Evolutionary conservation across 2,329 filamentous ascomycete species (phyloP), one percentile per base, ranked within the genome.

Genomic region (Cytospora paraplurivora): DNA sequence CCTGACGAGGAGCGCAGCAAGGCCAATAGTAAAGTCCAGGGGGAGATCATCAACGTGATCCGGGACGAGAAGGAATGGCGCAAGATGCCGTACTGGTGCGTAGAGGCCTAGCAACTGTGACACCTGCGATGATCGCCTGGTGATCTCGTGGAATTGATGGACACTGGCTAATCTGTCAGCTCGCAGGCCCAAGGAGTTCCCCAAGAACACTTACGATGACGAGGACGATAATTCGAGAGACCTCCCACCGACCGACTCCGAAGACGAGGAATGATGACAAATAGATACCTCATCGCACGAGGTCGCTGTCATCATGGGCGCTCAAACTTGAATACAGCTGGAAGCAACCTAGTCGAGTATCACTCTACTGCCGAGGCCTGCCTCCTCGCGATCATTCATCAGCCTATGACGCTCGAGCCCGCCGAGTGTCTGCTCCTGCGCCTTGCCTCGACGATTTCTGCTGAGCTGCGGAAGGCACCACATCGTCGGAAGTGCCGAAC

Each of bases 1-100:
- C 81, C 82, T 35, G 81, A 84, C 1, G 80, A 88, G 44, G 86
- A 87, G 34, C 86, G 84, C 32, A 52, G 49, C 41, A 79, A 88
- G 58, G 88, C 89, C 52, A 67, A 62, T 34, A 92, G 92, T 71
- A 93, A 92, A 75, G 85, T 96, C 13, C 83, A 85, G 59, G 95
- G 94, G 15, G 92, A 97, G 76, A 97, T 99, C 71, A 83, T 96
- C 69, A 97, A 97, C 72, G 87, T 98, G 41, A 93, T 98, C 44
- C 83, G 92, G 44, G 92, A 97, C 72, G 93, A 97, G 79, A 96
- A 92, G 77, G 82, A 83, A 51, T 99, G 95, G 95, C 86, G 93
- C 72, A 97, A 96, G 78, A 88, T 90, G 79, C 71, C 81, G 11
- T 99, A 94, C 74, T 98, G 95, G 95, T 94, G 72, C 60, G 80